A percentile compares a stretch with the other conserved stretches of the same genome.
phyloP scores from a whole-genome alignment of 192 early-diverging fungal species.

The Funneliformis mosseae region DNA sequence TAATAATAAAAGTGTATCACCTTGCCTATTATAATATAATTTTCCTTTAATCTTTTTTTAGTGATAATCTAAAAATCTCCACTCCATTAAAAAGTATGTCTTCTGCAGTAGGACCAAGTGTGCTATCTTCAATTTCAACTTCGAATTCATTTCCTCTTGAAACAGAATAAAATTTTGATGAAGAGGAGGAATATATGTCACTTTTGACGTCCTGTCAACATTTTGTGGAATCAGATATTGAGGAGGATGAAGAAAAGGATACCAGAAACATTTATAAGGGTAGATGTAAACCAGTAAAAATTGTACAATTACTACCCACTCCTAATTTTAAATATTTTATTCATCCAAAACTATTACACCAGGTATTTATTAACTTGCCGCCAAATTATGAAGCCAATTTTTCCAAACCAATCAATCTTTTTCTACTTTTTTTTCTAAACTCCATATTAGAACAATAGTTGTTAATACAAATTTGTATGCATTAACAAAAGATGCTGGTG shows the following conservation, averaged over 20 bases:
- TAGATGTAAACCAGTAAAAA: background rate
- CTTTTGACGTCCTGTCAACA: too few species aligned
- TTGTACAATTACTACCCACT: background rate
- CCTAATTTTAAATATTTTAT: background rate
- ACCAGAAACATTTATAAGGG: background rate
- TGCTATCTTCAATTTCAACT: background rate
- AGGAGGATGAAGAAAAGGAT: background rate
- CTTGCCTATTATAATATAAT: background rate
- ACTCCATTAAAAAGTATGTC: too few species aligned
- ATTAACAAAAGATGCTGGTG: too few species aligned
- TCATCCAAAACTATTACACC: too few species aligned
- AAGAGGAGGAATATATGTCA: background rate
- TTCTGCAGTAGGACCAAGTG: background rate
- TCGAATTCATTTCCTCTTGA: background rate
- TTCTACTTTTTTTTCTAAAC: too few species aligned
- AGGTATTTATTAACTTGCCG: constrained; percentile 1
- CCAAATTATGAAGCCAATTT: too few species aligned
- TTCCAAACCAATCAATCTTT: too few species aligned
- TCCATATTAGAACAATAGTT: too few species aligned
- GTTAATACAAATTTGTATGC: too few species aligned
- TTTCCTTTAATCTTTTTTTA: background rate
- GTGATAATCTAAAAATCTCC: background rate
- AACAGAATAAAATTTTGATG: background rate
- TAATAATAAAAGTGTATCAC: background rate
- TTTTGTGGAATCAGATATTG: background rate